phyloP scores from a whole-genome alignment of 768 basidiomycete genomes.

The Agaricus sinodeliciosus region DNA sequence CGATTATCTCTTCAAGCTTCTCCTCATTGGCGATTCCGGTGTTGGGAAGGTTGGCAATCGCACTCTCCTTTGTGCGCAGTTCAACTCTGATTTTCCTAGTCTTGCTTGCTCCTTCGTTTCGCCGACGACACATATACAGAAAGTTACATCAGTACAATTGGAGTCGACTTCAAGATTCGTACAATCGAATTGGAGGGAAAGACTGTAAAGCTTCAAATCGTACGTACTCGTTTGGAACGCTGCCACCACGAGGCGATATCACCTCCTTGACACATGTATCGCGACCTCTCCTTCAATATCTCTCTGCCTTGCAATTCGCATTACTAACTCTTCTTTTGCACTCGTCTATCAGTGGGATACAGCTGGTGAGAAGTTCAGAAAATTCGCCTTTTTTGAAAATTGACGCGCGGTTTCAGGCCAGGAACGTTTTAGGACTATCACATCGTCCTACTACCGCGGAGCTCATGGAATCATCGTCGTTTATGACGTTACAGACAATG shows the following conservation, averaged over 20 bases:
- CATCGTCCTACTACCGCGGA: slow-evolving; percentile 98
- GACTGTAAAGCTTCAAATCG: slow-evolving; percentile 98
- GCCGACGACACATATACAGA: slow-evolving; percentile 98
- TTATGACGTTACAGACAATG: slow-evolving; percentile 97
- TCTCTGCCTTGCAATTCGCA: neutral
- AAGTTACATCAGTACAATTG: slow-evolving; percentile 96
- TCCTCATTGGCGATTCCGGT: slow-evolving; percentile 93
- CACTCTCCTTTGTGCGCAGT: slow-evolving; percentile 18
- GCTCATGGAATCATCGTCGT: slow-evolving; percentile 98
- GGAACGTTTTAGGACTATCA: slow-evolving; percentile 98
- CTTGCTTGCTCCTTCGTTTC: slow-evolving; percentile 86
- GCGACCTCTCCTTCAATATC: neutral
- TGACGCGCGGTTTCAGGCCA: slow-evolving; percentile 51
- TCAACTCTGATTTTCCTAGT: slow-evolving; percentile 41
- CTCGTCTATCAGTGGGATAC: slow-evolving; percentile 85
- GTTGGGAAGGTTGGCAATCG: slow-evolving; percentile 72
- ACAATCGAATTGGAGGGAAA: slow-evolving; percentile 98
- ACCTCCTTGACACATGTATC: no score
- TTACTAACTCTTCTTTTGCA: neutral
- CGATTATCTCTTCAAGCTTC: slow-evolving; percentile 94
- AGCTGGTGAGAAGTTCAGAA: slow-evolving; percentile 51
- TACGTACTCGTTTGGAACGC: slow-evolving; percentile 37
- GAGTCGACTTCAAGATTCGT: slow-evolving; percentile 98
- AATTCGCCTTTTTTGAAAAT: neutral
- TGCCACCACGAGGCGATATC: slow-evolving; percentile 6